These are phyloP conservation scores for Sarocladium brachiariae DNA, from an alignment of 2,329 filamentous ascomycete species.

Conservation along the genomic window DNA sequence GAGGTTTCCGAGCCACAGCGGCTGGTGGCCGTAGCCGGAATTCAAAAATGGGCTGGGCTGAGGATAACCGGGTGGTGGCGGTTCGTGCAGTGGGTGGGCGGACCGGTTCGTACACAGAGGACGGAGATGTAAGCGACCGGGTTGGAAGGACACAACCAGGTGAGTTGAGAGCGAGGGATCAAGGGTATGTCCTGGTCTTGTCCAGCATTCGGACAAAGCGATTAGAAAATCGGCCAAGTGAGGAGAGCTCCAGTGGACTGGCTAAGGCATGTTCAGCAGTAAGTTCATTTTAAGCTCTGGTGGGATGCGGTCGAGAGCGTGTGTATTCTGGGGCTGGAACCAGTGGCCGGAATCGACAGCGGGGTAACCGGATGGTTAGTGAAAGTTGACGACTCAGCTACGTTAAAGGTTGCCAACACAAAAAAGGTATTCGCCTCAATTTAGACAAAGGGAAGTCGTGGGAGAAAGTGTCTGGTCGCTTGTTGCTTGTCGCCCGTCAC, in stretches of 20 bases:
- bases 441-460: too few species aligned
- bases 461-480: too few species aligned
- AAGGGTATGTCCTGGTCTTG: not conserved
- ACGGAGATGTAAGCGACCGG: too few species aligned
- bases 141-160: not conserved
- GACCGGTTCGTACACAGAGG: too few species aligned
- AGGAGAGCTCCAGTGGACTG: not conserved
- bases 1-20: not conserved
- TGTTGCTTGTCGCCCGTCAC: too few species aligned
- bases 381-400: too few species aligned
- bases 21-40: slow-evolving; percentile 7
- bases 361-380: not conserved
- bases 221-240: not conserved
- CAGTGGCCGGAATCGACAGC: slow-evolving; percentile 3
- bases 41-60: not conserved
- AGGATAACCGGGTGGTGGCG: slow-evolving; percentile 3
- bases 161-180: not conserved
- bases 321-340: slow-evolving; percentile 4
- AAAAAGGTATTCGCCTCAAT: too few species aligned
- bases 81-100: too few species aligned
- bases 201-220: not conserved
- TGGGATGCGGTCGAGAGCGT: not conserved
- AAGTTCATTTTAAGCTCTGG: slow-evolving; percentile 6
- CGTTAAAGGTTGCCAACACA: too few species aligned
- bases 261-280: slow-evolving; percentile 1